Conservation (phyloP, 805 yeast genomes). For the Candida stauntonica region DNA sequence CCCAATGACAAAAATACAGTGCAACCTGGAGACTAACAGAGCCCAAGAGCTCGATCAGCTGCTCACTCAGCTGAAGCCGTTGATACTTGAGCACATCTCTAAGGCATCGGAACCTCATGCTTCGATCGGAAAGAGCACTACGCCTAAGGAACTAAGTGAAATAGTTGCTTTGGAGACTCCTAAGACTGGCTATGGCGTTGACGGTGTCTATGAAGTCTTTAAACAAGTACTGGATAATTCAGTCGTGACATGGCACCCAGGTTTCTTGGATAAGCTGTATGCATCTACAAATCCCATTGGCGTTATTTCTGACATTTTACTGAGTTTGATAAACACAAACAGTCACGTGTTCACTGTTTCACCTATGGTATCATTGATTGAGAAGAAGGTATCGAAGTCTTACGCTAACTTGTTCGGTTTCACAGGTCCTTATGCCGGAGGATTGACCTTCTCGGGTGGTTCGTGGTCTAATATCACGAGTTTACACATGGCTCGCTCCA, state of each 20-base stretch:
- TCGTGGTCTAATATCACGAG: constrained; percentile 82
- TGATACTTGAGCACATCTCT: constrained; percentile 51
- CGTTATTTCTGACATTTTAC: constrained; percentile 62
- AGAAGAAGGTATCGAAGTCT: constrained; percentile 58
- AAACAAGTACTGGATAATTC: constrained; percentile 59
- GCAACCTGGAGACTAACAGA: constrained; percentile 43
- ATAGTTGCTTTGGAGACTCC: constrained; percentile 34
- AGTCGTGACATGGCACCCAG: constrained; percentile 84
- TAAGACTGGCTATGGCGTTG: constrained; percentile 34
- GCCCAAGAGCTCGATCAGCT: constrained; percentile 54
- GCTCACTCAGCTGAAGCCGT: constrained; percentile 45
- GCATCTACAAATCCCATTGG: constrained; percentile 88
- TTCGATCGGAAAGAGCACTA: constrained; percentile 47
- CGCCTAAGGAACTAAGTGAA: constrained; percentile 44
- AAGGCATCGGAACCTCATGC: constrained; percentile 39
- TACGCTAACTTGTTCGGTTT: constrained; percentile 69
- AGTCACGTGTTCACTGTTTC: constrained; percentile 84
- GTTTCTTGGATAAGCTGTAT: constrained; percentile 77
- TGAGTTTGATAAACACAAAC: constrained; percentile 73
- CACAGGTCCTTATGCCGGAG: constrained; percentile 56
- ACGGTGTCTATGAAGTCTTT: constrained; percentile 44
- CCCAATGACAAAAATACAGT: constrained; percentile 25
- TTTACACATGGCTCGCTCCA: constrained; percentile 69
- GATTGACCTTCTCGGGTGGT: constrained; percentile 83
- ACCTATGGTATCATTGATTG: constrained; percentile 73